Base-by-base conservation (phyloP, 495 filamentous ascomycete genomes). In the Penicillium cataractarum region DNA sequence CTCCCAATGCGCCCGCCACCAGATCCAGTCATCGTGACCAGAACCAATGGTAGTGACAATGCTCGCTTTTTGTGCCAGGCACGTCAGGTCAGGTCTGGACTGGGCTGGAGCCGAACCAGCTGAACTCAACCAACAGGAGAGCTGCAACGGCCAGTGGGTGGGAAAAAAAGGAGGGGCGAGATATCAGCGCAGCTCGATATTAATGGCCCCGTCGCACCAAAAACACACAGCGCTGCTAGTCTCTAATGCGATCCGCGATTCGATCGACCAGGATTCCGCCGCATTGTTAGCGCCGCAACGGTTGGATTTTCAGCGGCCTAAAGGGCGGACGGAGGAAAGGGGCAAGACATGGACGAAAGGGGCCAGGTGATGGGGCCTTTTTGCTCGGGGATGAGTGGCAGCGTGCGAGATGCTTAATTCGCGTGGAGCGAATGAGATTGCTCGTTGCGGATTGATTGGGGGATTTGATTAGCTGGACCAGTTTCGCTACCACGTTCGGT, bases 351-450 rank as follows among this genome's bases (percentile, higher is more conserved):
- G 29, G 51, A 33, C 17, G 27, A 21, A 52, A n/a, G 4, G 49
- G 48, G 26, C 48, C 48, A 15, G 2, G 3, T 26, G 13, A 9
- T 26, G 9, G 31, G 17, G 51, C 51, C 51, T 58, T 7, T 49
- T 52, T n/a, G n/a, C 65, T 66, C 50, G 49, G 55, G 21, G n/a
- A n/a, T 48, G 48, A 57, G n/a, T n/a, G n/a, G n/a, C n/a, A n/a
- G n/a, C n/a, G n/a, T 27, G 69, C 53, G 44, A 46, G 73, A 72
- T 76, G 76, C 76, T 76, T 76, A 72, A 71, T 76, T 74, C 29
- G 22, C 35, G 10, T 39, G 8, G 51, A 56, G 57, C 70, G 67
- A 74, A 76, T 76, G 62, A 74, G 60, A 53, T 60, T 58, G 26
- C 15, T 21, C 33, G 67, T 70, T 63, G 65, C 65, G 57, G 52